These are phyloP conservation scores for Metschnikowia cerradonensis DNA, from an alignment of 805 yeast species.

Conservation along the genomic window DNA sequence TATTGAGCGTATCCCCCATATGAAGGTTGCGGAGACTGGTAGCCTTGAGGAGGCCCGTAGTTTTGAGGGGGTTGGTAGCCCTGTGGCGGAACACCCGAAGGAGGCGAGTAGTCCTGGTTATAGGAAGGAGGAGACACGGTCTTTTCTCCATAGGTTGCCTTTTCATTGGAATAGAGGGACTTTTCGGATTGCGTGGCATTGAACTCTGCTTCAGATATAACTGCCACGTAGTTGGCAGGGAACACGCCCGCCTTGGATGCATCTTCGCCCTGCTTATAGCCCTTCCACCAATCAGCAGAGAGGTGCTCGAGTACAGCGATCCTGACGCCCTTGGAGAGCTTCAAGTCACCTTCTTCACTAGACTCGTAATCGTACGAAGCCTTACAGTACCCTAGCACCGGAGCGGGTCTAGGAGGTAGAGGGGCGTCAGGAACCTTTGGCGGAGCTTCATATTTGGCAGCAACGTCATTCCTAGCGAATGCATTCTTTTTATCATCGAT, in stretches of 20 bases:
- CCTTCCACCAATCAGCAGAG: slow-evolving; percentile 91
- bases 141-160: neutral
- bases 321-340: slow-evolving; percentile 61
- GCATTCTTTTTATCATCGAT: neutral
- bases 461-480: too few species aligned
- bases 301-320: slow-evolving; percentile 67
- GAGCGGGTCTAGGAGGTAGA: slow-evolving; percentile 14
- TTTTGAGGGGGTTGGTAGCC: slow-evolving; percentile 5
- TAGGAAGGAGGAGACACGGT: slow-evolving; percentile 1
- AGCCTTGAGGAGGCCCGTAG: slow-evolving; percentile 2
- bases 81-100: neutral
- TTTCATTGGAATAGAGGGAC: slow-evolving; percentile 2
- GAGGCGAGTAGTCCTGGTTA: neutral
- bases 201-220: slow-evolving; percentile 34
- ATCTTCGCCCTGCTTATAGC: slow-evolving; percentile 40
- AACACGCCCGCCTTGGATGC: slow-evolving; percentile 68
- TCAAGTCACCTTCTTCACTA: slow-evolving; percentile 72
- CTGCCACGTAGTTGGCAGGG: slow-evolving; percentile 79
- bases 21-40: slow-evolving; percentile 24
- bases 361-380: slow-evolving; percentile 75
- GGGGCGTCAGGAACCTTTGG: slow-evolving; percentile 4
- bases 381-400: slow-evolving; percentile 42
- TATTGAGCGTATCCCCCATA: slow-evolving; percentile 40
- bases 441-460: slow-evolving; percentile 6
- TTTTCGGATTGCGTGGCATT: slow-evolving; percentile 20